phyloP scores from a whole-genome alignment of 2,329 filamentous ascomycete genomes.

The Cytospora schulzeri region DNA sequence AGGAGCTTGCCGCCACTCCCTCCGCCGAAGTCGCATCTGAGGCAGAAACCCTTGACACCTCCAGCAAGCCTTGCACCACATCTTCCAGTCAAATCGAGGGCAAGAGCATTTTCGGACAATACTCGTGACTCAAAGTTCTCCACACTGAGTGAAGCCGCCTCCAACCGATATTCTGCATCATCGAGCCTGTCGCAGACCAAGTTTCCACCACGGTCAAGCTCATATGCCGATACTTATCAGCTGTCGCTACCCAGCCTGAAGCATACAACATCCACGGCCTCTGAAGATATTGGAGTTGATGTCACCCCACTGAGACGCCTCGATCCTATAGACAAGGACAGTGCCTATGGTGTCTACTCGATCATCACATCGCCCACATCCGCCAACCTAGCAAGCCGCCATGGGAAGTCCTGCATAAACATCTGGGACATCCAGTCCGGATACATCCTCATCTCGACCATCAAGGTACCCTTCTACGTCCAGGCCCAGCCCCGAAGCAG shows the following conservation, averaged over 20 bases:
- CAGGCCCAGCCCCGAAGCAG: slow-evolving; percentile 42
- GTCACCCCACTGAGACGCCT: slow-evolving; percentile 31
- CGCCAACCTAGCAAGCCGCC: slow-evolving; percentile 39
- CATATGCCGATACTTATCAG: slow-evolving; percentile 12
- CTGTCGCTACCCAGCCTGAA: not conserved
- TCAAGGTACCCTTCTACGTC: slow-evolving; percentile 45
- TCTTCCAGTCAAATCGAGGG: slow-evolving; percentile 13
- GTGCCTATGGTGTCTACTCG: slow-evolving; percentile 37
- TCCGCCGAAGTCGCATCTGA: slow-evolving; percentile 14
- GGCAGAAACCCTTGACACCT: not conserved
- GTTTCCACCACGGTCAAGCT: slow-evolving; percentile 17
- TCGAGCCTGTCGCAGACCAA: slow-evolving; percentile 6
- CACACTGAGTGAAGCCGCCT: slow-evolving; percentile 9
- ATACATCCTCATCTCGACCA: slow-evolving; percentile 31
- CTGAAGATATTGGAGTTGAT: slow-evolving; percentile 12
- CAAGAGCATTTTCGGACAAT: slow-evolving; percentile 13
- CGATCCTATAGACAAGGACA: slow-evolving; percentile 35
- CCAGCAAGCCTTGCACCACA: not conserved
- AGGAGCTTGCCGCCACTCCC: slow-evolving; percentile 25
- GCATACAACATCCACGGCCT: not conserved
- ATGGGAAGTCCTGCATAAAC: slow-evolving; percentile 36
- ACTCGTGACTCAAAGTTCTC: slow-evolving; percentile 22
- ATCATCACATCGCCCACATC: slow-evolving; percentile 41
- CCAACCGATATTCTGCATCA: slow-evolving; percentile 14
- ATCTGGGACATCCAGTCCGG: slow-evolving; percentile 35